Percentiles rank a stretch among this genome's conserved stretches.
Conservation (phyloP, 1,284 basidiomycete genomes). For the Butyriboletus appendiculatus region DNA sequence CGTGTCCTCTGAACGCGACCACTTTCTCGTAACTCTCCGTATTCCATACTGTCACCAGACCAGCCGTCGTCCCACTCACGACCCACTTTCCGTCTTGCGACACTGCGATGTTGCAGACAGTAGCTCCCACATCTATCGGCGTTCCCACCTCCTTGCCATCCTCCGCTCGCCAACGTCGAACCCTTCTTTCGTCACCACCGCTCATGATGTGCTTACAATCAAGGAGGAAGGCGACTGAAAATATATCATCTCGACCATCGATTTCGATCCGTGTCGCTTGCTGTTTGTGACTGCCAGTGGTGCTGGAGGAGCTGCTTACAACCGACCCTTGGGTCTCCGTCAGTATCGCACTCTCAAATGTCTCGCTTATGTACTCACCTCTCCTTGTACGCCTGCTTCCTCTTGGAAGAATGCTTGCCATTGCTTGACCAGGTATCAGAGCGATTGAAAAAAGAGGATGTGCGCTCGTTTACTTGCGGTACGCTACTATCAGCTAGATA, state of each 20-base stretch:
- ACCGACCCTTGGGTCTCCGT: neutral
- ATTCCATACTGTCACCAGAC: slow-evolving; percentile 10
- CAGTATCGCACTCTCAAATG: neutral
- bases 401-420: neutral
- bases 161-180: slow-evolving; percentile 9
- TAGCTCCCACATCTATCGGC: neutral
- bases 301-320: neutral
- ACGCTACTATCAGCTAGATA: neutral
- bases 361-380: neutral
- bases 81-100: slow-evolving; percentile 14
- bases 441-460: neutral
- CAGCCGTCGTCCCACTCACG: slow-evolving; percentile 3
- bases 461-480: neutral
- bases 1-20: neutral
- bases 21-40: neutral
- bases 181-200: neutral
- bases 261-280: neutral
- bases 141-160: slow-evolving; percentile 5
- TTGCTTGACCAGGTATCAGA: neutral
- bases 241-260: neutral
- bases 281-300: neutral
- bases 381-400: neutral
- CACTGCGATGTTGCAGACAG: slow-evolving; percentile 1
- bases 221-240: neutral
- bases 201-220: slow-evolving; percentile 4